Conservation (phyloP, 208 protist species). For the Trypanosoma scelopori region DNA sequence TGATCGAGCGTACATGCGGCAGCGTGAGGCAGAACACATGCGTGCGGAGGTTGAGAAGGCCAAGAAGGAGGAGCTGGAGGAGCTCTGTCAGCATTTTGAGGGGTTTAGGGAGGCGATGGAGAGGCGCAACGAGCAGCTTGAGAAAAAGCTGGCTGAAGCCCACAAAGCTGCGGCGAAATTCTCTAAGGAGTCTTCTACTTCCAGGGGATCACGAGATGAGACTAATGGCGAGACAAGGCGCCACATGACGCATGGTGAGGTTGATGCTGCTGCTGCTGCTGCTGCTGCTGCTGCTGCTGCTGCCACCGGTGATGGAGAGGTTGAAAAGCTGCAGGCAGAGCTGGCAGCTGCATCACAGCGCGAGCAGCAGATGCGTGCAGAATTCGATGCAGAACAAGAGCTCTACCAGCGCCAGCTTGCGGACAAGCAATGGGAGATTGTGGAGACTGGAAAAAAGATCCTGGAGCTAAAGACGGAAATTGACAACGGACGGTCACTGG, state of each 20-base stretch:
- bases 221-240: not conserved
- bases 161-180: not conserved
- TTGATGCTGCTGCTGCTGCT: not conserved
- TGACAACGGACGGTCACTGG: conserved; percentile 10
- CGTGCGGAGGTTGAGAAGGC: conserved; percentile 22
- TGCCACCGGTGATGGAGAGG: not conserved
- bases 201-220: not conserved
- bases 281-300: not conserved
- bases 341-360: conserved; percentile 9
- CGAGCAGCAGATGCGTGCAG: conserved; percentile 6
- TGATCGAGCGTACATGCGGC: conserved; percentile 36
- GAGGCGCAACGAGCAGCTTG: conserved; percentile 21
- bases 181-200: not conserved
- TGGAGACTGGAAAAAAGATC: conserved; percentile 23
- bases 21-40: conserved; percentile 37
- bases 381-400: conserved; percentile 3
- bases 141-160: conserved; percentile 16
- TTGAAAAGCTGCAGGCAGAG: not conserved
- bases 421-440: conserved; percentile 9
- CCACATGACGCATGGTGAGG: not conserved
- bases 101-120: conserved; percentile 21
- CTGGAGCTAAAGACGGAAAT: conserved; percentile 22
- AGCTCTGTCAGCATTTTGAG: conserved; percentile 28
- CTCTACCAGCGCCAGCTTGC: conserved; percentile 12
- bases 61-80: conserved; percentile 39